A percentile compares a stretch with the other conserved stretches of the same genome.
phyloP scores from a whole-genome alignment of 768 basidiomycete genomes.

The Panellus pusillus region DNA sequence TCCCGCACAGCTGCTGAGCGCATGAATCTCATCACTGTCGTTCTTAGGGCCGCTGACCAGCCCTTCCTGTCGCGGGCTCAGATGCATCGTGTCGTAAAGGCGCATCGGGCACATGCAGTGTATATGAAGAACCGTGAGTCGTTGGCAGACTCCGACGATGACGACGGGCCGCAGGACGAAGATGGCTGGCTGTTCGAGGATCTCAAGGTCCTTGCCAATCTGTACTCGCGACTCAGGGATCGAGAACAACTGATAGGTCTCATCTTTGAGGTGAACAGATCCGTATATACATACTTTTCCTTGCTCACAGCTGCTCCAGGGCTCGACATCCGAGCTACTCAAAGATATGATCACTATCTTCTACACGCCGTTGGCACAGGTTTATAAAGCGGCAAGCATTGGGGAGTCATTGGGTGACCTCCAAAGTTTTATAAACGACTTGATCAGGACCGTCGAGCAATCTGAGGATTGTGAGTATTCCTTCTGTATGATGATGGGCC shows the following conservation, averaged over 20 bases:
- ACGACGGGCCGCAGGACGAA: constrained; percentile 90
- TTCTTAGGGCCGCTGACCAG: constrained; percentile 76
- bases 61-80: constrained; percentile 79
- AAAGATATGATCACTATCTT: constrained; percentile 99
- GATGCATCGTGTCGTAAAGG: constrained; percentile 75
- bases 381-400: constrained; percentile 95
- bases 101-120: constrained; percentile 74
- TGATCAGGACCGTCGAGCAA: constrained; percentile 91
- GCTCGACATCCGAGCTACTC: constrained; percentile 89
- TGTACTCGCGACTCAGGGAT: constrained; percentile 81
- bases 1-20: constrained; percentile 55
- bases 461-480: constrained; percentile 78
- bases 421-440: constrained; percentile 92
- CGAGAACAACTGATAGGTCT: constrained; percentile 90
- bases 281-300: background rate
- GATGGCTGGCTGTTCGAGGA: constrained; percentile 98
- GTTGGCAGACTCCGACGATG: constrained; percentile 83
- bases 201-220: constrained; percentile 71
- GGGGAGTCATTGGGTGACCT: constrained; percentile 90
- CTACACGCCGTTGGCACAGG: constrained; percentile 93
- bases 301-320: constrained; percentile 47
- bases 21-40: constrained; percentile 72
- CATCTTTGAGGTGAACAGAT: constrained; percentile 73
- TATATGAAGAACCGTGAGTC: constrained; percentile 64
- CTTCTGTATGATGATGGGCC: background rate